Percentiles rank a stretch among this genome's conserved stretches.
Conservation (phyloP, 768 basidiomycete genomes). For the Sarcodon sp. region DNA sequence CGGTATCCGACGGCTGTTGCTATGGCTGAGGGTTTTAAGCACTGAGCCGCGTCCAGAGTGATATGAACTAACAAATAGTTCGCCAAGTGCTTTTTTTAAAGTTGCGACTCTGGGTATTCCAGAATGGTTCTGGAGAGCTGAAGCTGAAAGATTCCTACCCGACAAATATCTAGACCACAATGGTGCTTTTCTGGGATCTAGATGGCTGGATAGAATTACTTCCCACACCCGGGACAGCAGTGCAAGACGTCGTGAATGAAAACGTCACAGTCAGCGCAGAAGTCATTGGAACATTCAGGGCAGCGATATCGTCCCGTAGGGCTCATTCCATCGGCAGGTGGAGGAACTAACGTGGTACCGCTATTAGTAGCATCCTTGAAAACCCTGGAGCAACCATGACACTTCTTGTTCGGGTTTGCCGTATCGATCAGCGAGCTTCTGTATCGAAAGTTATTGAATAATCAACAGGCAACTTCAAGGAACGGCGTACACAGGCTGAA, state of each 20-base stretch:
- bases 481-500: constrained; percentile 60
- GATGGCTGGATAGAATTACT: constrained; percentile 12
- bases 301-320: constrained; percentile 83
- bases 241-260: constrained; percentile 94
- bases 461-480: not conserved
- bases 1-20: too few species aligned
- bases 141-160: too few species aligned
- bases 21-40: too few species aligned
- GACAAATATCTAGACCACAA: too few species aligned
- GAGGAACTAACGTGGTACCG: constrained; percentile 4
- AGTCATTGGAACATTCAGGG: constrained; percentile 74
- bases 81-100: too few species aligned
- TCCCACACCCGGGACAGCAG: constrained; percentile 82
- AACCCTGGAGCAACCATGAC: constrained; percentile 68
- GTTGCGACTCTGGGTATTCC: too few species aligned
- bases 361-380: constrained; percentile 39
- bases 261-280: constrained; percentile 92
- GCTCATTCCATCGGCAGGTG: constrained; percentile 51
- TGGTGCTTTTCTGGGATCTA: too few species aligned
- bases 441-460: constrained; percentile 3
- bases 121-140: too few species aligned
- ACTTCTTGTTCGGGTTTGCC: constrained; percentile 25
- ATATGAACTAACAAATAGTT: too few species aligned
- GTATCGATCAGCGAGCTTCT: constrained; percentile 28
- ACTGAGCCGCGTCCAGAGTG: too few species aligned